A percentile compares a stretch with the other conserved stretches of the same genome.
phyloP scores from a whole-genome alignment of 768 basidiomycete genomes.

The Serendipita sp. region DNA sequence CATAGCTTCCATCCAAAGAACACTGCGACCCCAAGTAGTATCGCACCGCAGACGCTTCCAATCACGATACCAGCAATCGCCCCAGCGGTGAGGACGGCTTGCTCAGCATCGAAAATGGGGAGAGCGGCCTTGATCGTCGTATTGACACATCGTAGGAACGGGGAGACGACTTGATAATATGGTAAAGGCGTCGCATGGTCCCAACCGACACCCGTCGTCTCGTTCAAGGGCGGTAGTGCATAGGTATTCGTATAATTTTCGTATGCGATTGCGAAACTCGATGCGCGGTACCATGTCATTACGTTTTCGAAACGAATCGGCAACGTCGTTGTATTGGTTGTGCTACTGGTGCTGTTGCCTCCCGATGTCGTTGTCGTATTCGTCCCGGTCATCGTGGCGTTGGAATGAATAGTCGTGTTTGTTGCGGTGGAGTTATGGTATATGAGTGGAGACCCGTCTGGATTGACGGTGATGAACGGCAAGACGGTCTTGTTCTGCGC shows the following conservation, averaged over 20 bases:
- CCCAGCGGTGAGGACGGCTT: background rate
- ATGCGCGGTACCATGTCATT: constrained; percentile 10
- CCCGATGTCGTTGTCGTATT: no score
- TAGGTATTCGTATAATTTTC: constrained; percentile 10
- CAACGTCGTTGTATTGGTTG: background rate
- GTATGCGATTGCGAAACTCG: constrained; percentile 6
- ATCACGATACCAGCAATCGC: background rate
- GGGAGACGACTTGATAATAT: constrained; percentile 17
- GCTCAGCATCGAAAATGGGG: constrained; percentile 33
- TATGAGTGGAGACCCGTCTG: background rate
- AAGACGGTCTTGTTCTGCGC: background rate
- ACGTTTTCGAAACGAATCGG: constrained; percentile 7
- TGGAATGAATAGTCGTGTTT: background rate
- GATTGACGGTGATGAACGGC: background rate
- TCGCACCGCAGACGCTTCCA: background rate
- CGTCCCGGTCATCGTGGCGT: background rate
- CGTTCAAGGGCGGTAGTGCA: background rate
- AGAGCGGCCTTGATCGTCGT: constrained; percentile 41
- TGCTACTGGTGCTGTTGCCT: no score
- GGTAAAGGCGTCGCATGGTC: background rate
- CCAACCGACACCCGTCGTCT: background rate
- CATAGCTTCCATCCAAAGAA: background rate
- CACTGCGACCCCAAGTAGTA: background rate
- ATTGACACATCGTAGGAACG: constrained; percentile 43
- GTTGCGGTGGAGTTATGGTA: background rate